Percentiles rank a stretch among this genome's conserved stretches.
These are phyloP conservation scores for Penicillium odoratum DNA, from an alignment of 495 filamentous ascomycete species.

Conservation along the genomic window DNA sequence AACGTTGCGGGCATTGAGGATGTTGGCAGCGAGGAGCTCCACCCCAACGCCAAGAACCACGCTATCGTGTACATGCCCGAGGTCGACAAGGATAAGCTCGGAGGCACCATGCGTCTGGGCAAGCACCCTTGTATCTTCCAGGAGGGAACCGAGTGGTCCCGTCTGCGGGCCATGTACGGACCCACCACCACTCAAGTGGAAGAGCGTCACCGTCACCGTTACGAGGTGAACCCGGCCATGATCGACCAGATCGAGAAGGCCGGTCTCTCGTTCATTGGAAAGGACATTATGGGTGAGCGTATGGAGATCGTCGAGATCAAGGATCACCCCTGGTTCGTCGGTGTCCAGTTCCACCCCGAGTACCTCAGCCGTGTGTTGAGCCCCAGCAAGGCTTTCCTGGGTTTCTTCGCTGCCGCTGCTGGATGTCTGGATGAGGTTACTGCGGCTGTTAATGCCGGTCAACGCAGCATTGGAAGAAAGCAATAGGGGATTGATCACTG, in stretches of 20 bases:
- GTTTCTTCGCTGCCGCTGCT: constrained; percentile 77
- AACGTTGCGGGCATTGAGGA: constrained; percentile 61
- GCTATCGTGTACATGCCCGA: constrained; percentile 88
- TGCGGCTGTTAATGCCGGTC: constrained; percentile 11
- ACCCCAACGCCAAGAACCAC: constrained; percentile 10
- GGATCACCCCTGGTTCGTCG: constrained; percentile 91
- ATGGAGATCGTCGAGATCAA: constrained; percentile 91
- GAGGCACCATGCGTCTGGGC: constrained; percentile 92
- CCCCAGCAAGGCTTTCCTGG: constrained; percentile 78
- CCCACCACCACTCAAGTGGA: constrained; percentile 35
- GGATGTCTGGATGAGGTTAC: constrained; percentile 59
- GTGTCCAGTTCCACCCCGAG: constrained; percentile 87
- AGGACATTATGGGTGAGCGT: constrained; percentile 77
- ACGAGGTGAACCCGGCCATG: constrained; percentile 46
- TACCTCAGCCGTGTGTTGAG: constrained; percentile 71
- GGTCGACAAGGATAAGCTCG: constrained; percentile 68
- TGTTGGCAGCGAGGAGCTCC: constrained; percentile 8
- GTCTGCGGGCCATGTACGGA: constrained; percentile 74
- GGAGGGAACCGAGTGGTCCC: constrained; percentile 73
- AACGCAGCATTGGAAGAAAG: constrained; percentile 11
- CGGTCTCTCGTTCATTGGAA: constrained; percentile 55
- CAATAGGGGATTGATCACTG: constrained; percentile 6
- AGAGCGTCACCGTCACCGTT: constrained; percentile 48
- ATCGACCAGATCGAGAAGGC: constrained; percentile 33
- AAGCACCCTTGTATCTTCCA: constrained; percentile 75